Percentiles rank a stretch among this genome's conserved stretches.
These are phyloP conservation scores for Hirschfeldia incana DNA, from an alignment of 345 rosid genomes.

Conservation along the genomic window DNA sequence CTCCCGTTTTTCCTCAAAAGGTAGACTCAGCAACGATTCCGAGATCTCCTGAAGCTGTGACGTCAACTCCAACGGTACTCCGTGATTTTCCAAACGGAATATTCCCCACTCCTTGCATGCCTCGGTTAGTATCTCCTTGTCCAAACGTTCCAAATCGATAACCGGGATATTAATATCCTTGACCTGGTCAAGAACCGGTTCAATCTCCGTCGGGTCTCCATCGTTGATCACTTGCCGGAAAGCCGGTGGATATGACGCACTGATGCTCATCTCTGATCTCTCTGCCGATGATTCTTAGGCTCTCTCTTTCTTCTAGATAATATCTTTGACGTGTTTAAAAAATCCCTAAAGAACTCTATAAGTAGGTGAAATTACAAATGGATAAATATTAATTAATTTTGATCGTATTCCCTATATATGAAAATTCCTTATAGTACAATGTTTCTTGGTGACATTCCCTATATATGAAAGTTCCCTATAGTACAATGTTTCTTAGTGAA, in stretches of 20 bases:
- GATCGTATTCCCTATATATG: not conserved
- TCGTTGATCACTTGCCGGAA: constrained; percentile 28
- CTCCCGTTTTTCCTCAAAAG: constrained; percentile 47
- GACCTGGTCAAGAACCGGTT: constrained; percentile 27
- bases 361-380: not conserved
- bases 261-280: constrained; percentile 40
- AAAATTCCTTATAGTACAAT: not conserved
- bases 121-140: constrained; percentile 44
- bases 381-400: too few species aligned
- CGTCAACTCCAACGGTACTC: constrained; percentile 50
- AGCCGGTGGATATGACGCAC: constrained; percentile 55
- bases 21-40: constrained; percentile 44
- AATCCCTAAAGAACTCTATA: not conserved
- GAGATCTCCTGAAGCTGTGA: constrained; percentile 47
- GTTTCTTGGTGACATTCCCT: not conserved
- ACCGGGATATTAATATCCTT: constrained; percentile 49
- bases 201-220: constrained; percentile 8
- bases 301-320: constrained; percentile 1
- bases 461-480: not conserved
- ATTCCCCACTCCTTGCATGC: constrained; percentile 70
- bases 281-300: not conserved
- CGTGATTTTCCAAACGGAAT: constrained; percentile 71
- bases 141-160: constrained; percentile 50
- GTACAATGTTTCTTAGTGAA: constrained; percentile 6
- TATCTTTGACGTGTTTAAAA: not conserved